Percentiles rank a stretch among this genome's conserved stretches.
These are phyloP conservation scores for Eucalyptus tenuipes DNA, from an alignment of 345 rosid genomes.

Conservation along the genomic window DNA sequence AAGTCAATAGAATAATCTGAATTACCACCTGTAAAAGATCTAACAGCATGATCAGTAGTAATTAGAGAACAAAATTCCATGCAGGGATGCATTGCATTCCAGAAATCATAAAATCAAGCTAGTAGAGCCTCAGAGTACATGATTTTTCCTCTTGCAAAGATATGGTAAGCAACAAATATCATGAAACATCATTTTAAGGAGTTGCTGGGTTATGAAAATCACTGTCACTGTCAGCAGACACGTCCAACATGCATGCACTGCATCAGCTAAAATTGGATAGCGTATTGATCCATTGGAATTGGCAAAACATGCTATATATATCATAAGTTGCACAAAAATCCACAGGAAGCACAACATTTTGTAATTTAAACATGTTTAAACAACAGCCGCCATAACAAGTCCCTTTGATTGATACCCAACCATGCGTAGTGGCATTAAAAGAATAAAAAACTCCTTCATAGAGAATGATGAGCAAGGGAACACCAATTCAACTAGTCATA, in stretches of 20 bases:
- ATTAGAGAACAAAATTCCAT: background rate
- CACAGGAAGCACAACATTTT: background rate
- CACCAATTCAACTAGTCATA: background rate
- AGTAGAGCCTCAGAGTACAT: background rate
- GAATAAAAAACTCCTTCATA: background rate
- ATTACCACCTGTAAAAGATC: conserved; percentile 69
- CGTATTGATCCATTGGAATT: background rate
- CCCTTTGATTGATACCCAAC: background rate
- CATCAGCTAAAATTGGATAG: background rate
- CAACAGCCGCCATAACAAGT: background rate
- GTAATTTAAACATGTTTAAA: background rate
- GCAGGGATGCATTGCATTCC: background rate
- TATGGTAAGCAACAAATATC: background rate
- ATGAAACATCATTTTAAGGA: background rate
- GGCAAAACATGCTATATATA: background rate
- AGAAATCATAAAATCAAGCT: background rate
- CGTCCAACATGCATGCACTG: background rate
- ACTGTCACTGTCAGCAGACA: background rate
- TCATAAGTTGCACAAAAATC: background rate
- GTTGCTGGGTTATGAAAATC: background rate
- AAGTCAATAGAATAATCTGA: conserved; percentile 87
- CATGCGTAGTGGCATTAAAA: background rate
- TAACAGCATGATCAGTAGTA: background rate
- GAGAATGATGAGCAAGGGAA: background rate
- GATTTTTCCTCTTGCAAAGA: background rate